Evolutionary conservation across 305 asterid genomes (phyloP), one percentile per base, ranked within the genome.

Genomic region (Ajuga reptans): DNA sequence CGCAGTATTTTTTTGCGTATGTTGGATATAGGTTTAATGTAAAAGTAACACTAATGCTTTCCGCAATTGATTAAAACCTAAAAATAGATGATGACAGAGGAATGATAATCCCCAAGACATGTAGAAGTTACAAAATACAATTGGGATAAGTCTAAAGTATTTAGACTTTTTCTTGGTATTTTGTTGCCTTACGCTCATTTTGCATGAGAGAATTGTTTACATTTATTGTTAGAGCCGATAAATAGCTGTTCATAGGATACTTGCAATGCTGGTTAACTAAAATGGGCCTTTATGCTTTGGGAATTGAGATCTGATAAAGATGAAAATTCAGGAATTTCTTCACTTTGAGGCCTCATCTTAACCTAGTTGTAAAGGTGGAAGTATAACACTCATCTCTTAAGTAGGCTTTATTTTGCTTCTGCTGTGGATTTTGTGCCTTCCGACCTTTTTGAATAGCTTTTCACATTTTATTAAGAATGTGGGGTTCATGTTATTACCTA

Each of bases 391-490:
- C 55, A 59, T 65, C 11, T 10, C 34, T 50, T 34, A 21, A 45
- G 7, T 65, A 12, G 8, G 54, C 4, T 68, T 14, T 53, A 37
- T 31, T 51, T 18, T 51, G 34, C 14, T 41, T 55, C 6, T 41
- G 18, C 18, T 14, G 17, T 27, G 69, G 68, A 47, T 55, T 69
- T 69, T 52, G 33, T 63, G 51, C 33, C 65, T 70, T 36, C 47
- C n/a, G 5, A 49, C 39, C 63, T 27, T 55, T 33, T 15, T 50
- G 2, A 27, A 27, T 58, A 50, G 34, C 68, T 64, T 56, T 10
- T 74, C 17, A 24, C 14, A 51, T 21, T 70, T 27, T 65, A 3
- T 10, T 50, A 67, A 43, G 59, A 51, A 62, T 15, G 50, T 53
- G 34, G n/a, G 29, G 42, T 52, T 55, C 12, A 36, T 54, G 10